A percentile compares a stretch with the other conserved stretches of the same genome.
Evolutionary conservation across 2,329 filamentous ascomycete genomes (phyloP).

Genomic region (Botryotinia calthae): DNA sequence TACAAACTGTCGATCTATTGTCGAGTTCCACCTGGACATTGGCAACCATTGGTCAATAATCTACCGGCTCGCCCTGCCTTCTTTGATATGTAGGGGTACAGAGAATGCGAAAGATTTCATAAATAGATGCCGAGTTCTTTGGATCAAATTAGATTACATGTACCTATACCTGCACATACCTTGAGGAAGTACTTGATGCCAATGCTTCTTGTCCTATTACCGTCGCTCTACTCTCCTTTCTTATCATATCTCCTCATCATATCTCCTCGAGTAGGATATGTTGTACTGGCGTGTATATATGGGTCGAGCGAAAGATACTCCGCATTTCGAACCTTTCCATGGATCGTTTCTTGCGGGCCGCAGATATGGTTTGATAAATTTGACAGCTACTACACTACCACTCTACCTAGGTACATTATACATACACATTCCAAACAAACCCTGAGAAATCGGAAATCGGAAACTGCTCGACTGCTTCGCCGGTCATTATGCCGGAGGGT

Average conservation of each 20-base stretch:
- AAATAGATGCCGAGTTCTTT: not conserved
- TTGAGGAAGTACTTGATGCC: not conserved
- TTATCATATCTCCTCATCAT: not conserved
- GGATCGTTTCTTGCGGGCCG: not conserved
- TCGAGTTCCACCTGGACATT: not conserved
- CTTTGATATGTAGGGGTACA: not conserved
- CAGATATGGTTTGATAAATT: not conserved
- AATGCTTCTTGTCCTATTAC: not conserved
- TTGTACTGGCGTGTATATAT: not conserved
- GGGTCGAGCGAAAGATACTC: not conserved
- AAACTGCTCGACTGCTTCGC: not conserved
- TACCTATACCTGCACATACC: not conserved
- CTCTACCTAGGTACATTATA: not conserved
- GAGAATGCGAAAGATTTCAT: not conserved
- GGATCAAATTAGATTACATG: not conserved
- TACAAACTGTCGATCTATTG: not conserved
- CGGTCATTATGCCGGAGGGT: not conserved
- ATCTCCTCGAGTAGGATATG: not conserved
- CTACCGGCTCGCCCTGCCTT: not conserved
- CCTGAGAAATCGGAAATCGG: not conserved
- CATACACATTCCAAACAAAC: not conserved
- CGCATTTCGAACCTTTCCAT: not conserved
- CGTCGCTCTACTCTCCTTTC: not conserved
- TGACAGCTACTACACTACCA: not conserved
- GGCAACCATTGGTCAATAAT: not conserved